phyloP scores from a whole-genome alignment of 805 yeast species.

The Candida ipomoeae region DNA sequence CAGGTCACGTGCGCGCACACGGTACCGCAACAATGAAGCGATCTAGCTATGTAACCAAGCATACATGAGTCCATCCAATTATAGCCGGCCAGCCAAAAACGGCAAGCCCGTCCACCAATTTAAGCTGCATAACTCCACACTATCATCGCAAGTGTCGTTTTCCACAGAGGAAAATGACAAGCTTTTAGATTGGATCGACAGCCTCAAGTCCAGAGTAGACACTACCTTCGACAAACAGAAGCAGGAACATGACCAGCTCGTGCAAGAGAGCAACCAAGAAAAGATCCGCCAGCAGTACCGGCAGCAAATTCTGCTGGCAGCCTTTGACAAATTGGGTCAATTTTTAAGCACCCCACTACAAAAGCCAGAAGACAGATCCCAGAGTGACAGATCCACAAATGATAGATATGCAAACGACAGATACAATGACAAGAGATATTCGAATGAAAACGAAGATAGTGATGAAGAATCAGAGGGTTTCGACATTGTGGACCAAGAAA shows the following conservation, averaged over 20 bases:
- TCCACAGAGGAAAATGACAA: slow-evolving; percentile 7
- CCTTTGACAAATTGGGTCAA: slow-evolving; percentile 22
- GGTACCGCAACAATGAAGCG: background rate
- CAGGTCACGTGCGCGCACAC: slow-evolving; percentile 4
- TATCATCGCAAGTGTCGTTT: background rate
- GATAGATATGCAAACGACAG: background rate
- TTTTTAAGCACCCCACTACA: slow-evolving; percentile 3
- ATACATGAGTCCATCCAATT: background rate
- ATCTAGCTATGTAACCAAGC: background rate
- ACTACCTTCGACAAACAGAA: slow-evolving; percentile 11
- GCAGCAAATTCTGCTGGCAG: slow-evolving; percentile 24
- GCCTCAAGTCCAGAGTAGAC: slow-evolving; percentile 13
- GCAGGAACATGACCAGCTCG: slow-evolving; percentile 10
- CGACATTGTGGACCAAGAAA: background rate
- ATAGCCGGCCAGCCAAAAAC: background rate
- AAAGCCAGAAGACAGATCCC: background rate
- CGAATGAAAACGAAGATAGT: background rate
- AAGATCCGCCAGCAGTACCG: slow-evolving; percentile 19
- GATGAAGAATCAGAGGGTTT: background rate
- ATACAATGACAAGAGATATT: background rate
- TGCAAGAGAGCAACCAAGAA: slow-evolving; percentile 12
- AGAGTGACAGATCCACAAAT: too few species aligned
- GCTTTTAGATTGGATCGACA: slow-evolving; percentile 17
- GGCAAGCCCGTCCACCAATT: background rate
- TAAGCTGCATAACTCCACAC: background rate